These are phyloP conservation scores for Protostelium mycophagum DNA, from an alignment of 78 protist genomes.

Conservation along the genomic window DNA sequence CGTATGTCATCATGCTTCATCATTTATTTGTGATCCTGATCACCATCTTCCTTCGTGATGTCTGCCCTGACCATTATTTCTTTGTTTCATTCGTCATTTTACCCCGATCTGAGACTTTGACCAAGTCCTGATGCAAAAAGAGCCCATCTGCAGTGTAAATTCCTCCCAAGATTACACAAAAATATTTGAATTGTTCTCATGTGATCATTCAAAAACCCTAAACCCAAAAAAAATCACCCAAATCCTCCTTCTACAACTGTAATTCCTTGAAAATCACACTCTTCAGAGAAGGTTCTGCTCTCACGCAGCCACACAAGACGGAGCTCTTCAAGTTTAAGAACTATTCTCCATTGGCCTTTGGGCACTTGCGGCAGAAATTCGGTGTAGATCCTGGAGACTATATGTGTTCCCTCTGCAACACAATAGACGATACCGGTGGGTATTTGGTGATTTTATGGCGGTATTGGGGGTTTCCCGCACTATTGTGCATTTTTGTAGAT, in stretches of 20 bases:
- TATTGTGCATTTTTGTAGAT: neutral
- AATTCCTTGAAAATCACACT: constrained; percentile 1
- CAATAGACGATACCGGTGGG: constrained; percentile 9
- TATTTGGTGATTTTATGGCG: neutral
- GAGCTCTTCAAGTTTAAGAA: constrained; percentile 63
- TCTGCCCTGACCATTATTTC: too few species aligned
- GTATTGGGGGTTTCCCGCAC: constrained; percentile 12
- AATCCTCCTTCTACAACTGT: neutral
- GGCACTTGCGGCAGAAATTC: constrained; percentile 44
- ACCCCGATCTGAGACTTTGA: constrained; percentile 23
- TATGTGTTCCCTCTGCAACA: constrained; percentile 33
- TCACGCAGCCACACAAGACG: constrained; percentile 48
- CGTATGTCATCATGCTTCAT: neutral
- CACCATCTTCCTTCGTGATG: too few species aligned
- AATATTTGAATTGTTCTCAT: too few species aligned
- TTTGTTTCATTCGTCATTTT: too few species aligned
- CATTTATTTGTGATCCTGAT: neutral
- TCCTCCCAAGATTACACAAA: constrained; percentile 47
- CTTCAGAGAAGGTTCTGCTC: constrained; percentile 16
- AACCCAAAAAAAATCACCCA: too few species aligned
- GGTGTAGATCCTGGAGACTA: constrained; percentile 63
- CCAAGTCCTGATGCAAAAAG: constrained; percentile 23
- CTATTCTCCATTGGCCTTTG: constrained; percentile 70
- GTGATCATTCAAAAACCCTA: too few species aligned
- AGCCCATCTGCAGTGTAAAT: constrained; percentile 18